These are phyloP conservation scores for Colletotrichum tropicale DNA, from an alignment of 2,329 filamentous ascomycete genomes.

Conservation along the genomic window DNA sequence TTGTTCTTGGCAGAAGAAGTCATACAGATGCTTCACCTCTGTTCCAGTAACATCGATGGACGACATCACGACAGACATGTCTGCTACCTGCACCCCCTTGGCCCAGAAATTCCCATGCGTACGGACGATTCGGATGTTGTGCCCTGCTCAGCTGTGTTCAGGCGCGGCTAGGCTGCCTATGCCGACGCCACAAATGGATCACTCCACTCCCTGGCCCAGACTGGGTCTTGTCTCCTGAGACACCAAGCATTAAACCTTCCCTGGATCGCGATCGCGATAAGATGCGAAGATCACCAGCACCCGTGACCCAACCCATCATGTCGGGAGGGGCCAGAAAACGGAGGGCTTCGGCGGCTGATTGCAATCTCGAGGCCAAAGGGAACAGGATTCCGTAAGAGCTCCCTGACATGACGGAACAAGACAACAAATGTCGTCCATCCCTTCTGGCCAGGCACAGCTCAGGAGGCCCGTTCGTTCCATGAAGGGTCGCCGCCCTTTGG, in stretches of 20 bases:
- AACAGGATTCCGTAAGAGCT: neutral
- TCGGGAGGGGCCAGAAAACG: neutral
- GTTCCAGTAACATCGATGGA: neutral
- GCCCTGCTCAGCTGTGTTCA: neutral
- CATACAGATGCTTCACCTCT: neutral
- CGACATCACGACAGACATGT: neutral
- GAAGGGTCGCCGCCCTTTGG: neutral
- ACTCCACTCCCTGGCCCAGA: neutral
- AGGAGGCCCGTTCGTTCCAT: neutral
- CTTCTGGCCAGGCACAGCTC: neutral
- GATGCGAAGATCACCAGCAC: neutral
- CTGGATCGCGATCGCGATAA: neutral
- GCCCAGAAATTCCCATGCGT: neutral
- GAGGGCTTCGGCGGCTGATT: neutral
- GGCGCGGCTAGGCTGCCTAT: neutral
- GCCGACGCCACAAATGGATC: neutral
- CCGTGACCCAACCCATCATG: neutral
- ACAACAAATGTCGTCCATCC: neutral
- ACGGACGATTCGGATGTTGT: neutral
- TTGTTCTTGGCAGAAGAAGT: neutral
- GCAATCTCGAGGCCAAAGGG: neutral
- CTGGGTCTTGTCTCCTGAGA: neutral
- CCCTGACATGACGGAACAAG: slow-evolving; percentile 7
- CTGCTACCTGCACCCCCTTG: neutral
- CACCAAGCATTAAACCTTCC: neutral